Conservation (phyloP, 371 early-diverging fungal genomes). For the Mucor piriformis region DNA sequence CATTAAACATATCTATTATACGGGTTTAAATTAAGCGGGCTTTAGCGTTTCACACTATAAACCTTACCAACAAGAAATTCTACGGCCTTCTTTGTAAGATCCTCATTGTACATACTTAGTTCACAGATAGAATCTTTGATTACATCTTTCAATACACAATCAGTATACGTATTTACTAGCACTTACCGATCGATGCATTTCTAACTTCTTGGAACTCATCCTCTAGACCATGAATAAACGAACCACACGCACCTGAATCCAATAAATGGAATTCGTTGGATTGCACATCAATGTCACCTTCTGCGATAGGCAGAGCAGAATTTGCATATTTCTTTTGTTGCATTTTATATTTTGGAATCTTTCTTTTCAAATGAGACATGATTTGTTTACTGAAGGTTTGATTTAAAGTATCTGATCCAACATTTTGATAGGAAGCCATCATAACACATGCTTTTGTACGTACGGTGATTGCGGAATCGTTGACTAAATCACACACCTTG, state of each 20-base stretch:
- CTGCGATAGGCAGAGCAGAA: conserved; percentile 55
- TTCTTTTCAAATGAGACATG: conserved; percentile 61
- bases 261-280: conserved; percentile 66
- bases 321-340: conserved; percentile 29
- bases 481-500: conserved; percentile 76
- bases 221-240: conserved; percentile 91
- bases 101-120: conserved; percentile 65
- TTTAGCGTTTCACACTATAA: neutral
- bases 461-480: conserved; percentile 68
- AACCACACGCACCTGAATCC: conserved; percentile 82
- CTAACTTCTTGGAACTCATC: conserved; percentile 90
- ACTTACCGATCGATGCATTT: conserved; percentile 78
- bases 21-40: no score
- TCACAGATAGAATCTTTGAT: conserved; percentile 77
- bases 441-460: conserved; percentile 71
- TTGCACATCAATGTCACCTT: conserved; percentile 70
- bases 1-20: conserved; percentile 87
- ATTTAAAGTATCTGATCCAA: conserved; percentile 56
- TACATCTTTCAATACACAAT: no score
- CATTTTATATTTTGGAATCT: conserved; percentile 19
- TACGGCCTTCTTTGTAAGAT: conserved; percentile 67
- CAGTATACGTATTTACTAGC: no score
- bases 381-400: conserved; percentile 81
- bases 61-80: conserved; percentile 75
- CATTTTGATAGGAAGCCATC: conserved; percentile 67